Evolutionary conservation across 768 basidiomycete genomes (phyloP).

Genomic region (Terana coerulea): DNA sequence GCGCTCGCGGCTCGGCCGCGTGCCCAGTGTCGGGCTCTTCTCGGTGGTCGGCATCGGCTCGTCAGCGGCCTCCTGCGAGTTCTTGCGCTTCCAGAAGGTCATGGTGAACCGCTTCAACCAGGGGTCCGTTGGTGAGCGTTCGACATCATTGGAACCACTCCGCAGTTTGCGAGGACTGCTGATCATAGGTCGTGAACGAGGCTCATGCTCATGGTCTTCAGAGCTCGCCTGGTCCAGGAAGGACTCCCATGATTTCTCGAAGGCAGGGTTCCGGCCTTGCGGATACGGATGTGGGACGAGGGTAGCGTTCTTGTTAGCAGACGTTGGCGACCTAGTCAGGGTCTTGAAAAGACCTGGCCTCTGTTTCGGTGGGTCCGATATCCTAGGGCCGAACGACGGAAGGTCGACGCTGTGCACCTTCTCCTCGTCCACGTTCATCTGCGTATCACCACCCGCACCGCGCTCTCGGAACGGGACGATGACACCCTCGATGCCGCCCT

Average conservation of each 20-base stretch:
- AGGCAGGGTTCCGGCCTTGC: slow-evolving; percentile 5
- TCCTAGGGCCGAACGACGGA: not conserved
- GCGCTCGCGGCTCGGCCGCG: not conserved
- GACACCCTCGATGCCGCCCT: slow-evolving; percentile 43
- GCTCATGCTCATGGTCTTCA: not conserved
- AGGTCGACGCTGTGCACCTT: slow-evolving; percentile 3
- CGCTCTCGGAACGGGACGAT: slow-evolving; percentile 22
- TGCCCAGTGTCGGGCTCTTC: not conserved
- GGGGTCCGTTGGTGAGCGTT: slow-evolving; percentile 28
- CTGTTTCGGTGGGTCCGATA: too few relatives aligned
- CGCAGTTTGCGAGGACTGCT: slow-evolving; percentile 34
- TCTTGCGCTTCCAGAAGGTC: slow-evolving; percentile 17
- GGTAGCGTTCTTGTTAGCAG: not conserved
- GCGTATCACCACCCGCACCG: not conserved
- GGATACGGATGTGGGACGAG: not conserved
- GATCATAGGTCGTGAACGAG: not conserved
- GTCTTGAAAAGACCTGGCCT: not conserved
- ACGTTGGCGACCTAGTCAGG: slow-evolving; percentile 2
- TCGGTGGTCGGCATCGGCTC: slow-evolving; percentile 8
- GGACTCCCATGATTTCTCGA: slow-evolving; percentile 15
- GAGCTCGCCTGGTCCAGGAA: slow-evolving; percentile 9
- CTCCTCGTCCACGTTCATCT: not conserved
- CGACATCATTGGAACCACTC: slow-evolving; percentile 30
- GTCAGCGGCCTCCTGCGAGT: not conserved
- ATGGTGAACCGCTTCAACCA: slow-evolving; percentile 14